A percentile compares a stretch with the other conserved stretches of the same genome.
phyloP scores from a whole-genome alignment of 768 basidiomycete genomes.

The Clathrus columnatus region DNA sequence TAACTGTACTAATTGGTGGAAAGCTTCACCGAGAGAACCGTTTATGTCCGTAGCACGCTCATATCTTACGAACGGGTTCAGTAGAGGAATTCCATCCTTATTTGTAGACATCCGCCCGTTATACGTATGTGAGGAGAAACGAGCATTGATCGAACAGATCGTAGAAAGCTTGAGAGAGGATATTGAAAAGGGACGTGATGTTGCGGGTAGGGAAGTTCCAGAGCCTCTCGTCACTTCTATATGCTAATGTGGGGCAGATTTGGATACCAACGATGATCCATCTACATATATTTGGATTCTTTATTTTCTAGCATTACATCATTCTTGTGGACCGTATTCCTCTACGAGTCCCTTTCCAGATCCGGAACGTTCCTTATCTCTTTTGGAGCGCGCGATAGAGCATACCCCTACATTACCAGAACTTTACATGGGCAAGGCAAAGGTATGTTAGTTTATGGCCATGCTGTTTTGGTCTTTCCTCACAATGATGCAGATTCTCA shows the following conservation, averaged over 20 bases:
- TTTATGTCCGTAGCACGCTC: constrained; percentile 57
- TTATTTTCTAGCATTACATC: constrained; percentile 90
- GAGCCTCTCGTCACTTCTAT: neutral
- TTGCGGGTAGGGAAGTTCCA: neutral
- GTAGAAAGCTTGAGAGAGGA: constrained; percentile 41
- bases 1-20: neutral
- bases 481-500: constrained; percentile 39
- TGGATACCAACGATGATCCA: constrained; percentile 45
- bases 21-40: constrained; percentile 39
- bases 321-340: constrained; percentile 51
- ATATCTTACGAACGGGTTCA: constrained; percentile 64
- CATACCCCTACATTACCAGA: constrained; percentile 96
- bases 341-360: constrained; percentile 23
- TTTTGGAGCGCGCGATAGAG: constrained; percentile 54
- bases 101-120: constrained; percentile 88
- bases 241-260: neutral
- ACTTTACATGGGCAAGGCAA: constrained; percentile 70
- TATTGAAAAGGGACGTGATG: constrained; percentile 16
- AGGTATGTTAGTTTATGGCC: constrained; percentile 19
- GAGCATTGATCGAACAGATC: constrained; percentile 57
- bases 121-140: constrained; percentile 59
- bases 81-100: constrained; percentile 84
- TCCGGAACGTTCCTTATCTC: constrained; percentile 40
- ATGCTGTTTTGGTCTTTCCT: neutral
- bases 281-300: constrained; percentile 89